A percentile compares a stretch with the other conserved stretches of the same genome.
Evolutionary conservation across 306 rosid genomes (phyloP).

Genomic region (Prunus davidiana): DNA sequence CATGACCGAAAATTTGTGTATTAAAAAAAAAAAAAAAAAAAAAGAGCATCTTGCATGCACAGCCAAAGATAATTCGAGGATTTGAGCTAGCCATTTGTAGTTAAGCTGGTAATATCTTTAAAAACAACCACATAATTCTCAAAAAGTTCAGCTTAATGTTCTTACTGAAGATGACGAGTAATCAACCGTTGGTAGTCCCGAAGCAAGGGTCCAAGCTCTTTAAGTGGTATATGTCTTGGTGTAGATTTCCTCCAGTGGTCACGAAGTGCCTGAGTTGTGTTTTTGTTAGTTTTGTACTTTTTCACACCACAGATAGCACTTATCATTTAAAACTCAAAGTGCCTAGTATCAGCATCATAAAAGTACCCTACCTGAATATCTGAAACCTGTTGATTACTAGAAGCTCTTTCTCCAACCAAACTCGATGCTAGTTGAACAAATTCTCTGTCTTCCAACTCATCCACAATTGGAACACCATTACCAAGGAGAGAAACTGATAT

Average conservation of each 20-base stretch:
- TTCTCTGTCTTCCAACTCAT: slow-evolving; percentile 70
- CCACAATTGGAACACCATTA: slow-evolving; percentile 51
- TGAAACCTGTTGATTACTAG: slow-evolving; percentile 34
- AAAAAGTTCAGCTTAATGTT: background rate
- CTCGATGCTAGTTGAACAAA: slow-evolving; percentile 67
- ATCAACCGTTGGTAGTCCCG: slow-evolving; percentile 80
- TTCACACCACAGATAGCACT: background rate
- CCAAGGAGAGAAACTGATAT: slow-evolving; percentile 55
- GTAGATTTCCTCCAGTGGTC: slow-evolving; percentile 74
- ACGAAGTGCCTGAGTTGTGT: slow-evolving; percentile 68
- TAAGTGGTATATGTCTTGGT: slow-evolving; percentile 61
- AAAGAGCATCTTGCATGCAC: background rate
- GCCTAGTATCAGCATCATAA: background rate
- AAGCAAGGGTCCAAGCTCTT: slow-evolving; percentile 89
- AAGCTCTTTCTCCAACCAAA: slow-evolving; percentile 44
- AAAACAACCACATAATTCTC: background rate
- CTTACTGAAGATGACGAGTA: slow-evolving; percentile 56
- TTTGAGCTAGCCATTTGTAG: background rate
- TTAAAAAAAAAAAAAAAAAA: too few species aligned
- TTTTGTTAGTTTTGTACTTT: background rate
- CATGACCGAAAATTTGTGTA: background rate
- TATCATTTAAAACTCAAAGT: slow-evolving; percentile 13
- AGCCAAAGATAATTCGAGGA: background rate
- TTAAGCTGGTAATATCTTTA: background rate
- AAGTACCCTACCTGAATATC: slow-evolving; percentile 26